Evolutionary conservation across 768 basidiomycete genomes (phyloP), one percentile per base, ranked within the genome.

Genomic region (Phlegmacium glaucopus): DNA sequence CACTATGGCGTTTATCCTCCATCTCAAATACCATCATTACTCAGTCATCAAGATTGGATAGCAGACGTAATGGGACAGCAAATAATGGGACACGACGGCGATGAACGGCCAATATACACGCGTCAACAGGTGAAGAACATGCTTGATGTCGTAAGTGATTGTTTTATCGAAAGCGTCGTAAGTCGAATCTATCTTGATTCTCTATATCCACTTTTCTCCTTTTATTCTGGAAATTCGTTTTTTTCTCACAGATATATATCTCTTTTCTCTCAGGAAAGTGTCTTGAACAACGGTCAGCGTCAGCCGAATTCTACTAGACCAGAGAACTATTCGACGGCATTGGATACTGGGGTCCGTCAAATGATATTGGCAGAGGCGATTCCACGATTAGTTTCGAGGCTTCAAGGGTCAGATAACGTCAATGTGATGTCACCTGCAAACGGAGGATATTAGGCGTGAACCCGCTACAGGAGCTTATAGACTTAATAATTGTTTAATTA

Each of bases 71-170:
- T 22, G 22, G 22, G 41, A 48, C 11, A 44, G 48, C 44, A 51
- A 50, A n/a, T 44, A 49, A 49, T 40, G 46, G 27, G 25, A 32
- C 41, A 28, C 49, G 45, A 6, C 57, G 32, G 50, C 8, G 37
- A 48, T 35, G 62, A 63, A 34, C 52, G 52, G 35, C 61, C 64
- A 22, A 48, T 63, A n/a, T 66, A 61, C 49, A 64, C 65, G 16
- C 60, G 59, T 34, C 62, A 58, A 29, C 63, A 66, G 44, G 63
- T 66, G 22, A 61, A 63, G 41, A 58, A 63, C 36, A 64, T 66
- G 58, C 51, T 66, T 42, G 55, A 61, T 39, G 58, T 61, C 18
- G 61, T 64, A 34, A 62, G 58, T 41, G 59, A 58, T 45, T 62
- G 63, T 45, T 54, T 64, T 34, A 57, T 61, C 39, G 58, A 59